phyloP scores from a whole-genome alignment of 78 protist genomes.

The Anaeramoeba flamelloides region DNA sequence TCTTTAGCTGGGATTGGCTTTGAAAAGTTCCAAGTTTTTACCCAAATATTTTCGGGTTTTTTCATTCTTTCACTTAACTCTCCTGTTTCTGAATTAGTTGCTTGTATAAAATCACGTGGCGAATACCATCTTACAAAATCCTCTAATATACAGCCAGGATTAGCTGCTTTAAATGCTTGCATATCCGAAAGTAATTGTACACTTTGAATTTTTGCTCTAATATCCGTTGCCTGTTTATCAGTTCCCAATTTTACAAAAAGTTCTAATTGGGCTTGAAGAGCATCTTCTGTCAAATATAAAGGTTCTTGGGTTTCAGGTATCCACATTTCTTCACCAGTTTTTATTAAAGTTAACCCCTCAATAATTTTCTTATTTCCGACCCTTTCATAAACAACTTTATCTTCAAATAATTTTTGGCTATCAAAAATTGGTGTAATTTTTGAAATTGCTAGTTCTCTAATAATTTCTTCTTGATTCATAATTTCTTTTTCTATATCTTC shows the following conservation, averaged over 20 bases:
- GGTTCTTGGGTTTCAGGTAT: neutral
- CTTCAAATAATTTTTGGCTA: no score
- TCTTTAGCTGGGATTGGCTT: no score
- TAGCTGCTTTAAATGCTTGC: slow-evolving; percentile 44
- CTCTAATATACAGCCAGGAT: slow-evolving; percentile 11
- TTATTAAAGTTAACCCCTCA: neutral
- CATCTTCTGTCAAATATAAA: slow-evolving; percentile 22
- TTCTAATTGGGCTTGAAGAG: neutral
- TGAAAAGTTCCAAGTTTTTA: no score
- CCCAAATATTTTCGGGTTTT: no score
- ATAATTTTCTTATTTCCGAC: no score
- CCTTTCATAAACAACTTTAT: no score
- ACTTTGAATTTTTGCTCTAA: slow-evolving; percentile 11
- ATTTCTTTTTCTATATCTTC: no score
- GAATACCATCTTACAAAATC: slow-evolving; percentile 41
- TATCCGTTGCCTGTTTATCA: neutral
- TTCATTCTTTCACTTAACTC: no score
- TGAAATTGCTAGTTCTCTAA: no score
- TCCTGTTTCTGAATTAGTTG: no score
- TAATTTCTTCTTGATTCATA: no score
- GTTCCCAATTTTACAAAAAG: neutral
- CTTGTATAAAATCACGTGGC: slow-evolving; percentile 39
- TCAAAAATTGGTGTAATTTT: no score
- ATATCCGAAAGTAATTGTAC: slow-evolving; percentile 16
- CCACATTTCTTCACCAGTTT: neutral